Base-by-base conservation (phyloP, 495 filamentous ascomycete genomes). In the Aspergillus coremiiformis region DNA sequence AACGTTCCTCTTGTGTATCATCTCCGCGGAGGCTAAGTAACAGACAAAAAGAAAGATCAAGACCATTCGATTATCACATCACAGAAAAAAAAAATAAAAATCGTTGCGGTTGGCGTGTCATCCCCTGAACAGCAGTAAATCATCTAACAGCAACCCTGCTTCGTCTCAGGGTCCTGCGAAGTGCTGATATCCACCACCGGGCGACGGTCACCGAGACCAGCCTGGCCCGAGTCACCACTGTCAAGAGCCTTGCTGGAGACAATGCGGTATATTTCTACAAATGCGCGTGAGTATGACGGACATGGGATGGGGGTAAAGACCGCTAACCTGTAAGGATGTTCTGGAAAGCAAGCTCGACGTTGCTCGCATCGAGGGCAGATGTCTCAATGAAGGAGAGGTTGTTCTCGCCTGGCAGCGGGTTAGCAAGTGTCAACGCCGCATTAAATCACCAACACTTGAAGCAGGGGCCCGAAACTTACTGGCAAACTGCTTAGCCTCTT, bases 291-390 rank as follows among this genome's bases (percentile, higher is more conserved):
- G 30, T 14, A 35, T 47, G 29, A 53, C n/a, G 42, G 53, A 26
- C 26, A 33, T 12, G 5, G 7, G 21, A n/a, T 27, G 6, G 33
- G 32, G 26, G 24, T 39, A n/a, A 14, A 14, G 15, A 27, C 10
- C 2, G 70, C 81, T 42, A 77, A 96, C 93, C 94, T 68, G 94
- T 97, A 66, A 99, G 80, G 66, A 97, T 97, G 69, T 97, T 97
- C 72, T 97, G 93, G 81, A 99, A 99, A 49, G 94, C 93, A 64
- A 99, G 85, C 77, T 99, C 94, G 54, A 99, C 94, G 66, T 99
- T 99, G 78, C 89, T 97, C 57, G 94, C 94, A 65, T 99, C 94
- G 55, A 99, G 84, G 39, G 94, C 94, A 39, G 94, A 99, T 12
- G 94, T 99, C 78, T 99, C 94, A 72, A 99, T 99, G 68, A 99